Base-by-base conservation (phyloP, 805 yeast genomes). In the Teunomyces gatunensis region DNA sequence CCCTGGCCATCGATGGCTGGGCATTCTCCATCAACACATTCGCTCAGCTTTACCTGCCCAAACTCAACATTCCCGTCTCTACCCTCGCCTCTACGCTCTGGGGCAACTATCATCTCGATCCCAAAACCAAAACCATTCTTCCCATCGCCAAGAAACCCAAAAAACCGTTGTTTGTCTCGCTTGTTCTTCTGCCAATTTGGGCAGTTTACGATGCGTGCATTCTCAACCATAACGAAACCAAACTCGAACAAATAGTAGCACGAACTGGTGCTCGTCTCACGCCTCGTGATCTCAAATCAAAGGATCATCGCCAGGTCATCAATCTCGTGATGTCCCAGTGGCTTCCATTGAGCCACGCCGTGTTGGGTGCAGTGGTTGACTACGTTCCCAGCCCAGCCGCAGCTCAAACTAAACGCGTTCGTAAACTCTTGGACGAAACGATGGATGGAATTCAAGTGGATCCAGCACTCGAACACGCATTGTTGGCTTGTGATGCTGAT, bases 1-100 rank as follows among this genome's bases (percentile, higher is more conserved):
- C 96, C 0, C 77, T 81, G 25, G 99, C 99, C 1, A 75, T 87
- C 15, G 99, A 94, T 68, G 98, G 98, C 10, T 94, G 99, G 98
- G 99, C 98, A 1, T 94, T 94, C 65, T 87, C 89, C 37, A 75
- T 94, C 43, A 81, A 88, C 44, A 96, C 94, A 54, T 87, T 94
- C 66, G 87, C 97, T 6, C 84, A 86, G 48, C 82, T 94, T 29
- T 89, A 89, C 63, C 94, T 86, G 68, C 80, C 81, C 42, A 89
- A 89, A 58, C 71, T 92, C 15, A 97, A 96, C 0, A 85, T 92
- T 54, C 87, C 88, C 53, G 83, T 90, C 52, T 81, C 81, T 15
- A 88, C 81, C 46, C 74, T 94, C 39, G 84, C 85, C 49, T 87
- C 87, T 59, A 89, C 90, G n/a, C 72, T 94, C 4, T 94, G 98